Evolutionary conservation across 768 basidiomycete genomes (phyloP).

Genomic region (Hericium coralloides): DNA sequence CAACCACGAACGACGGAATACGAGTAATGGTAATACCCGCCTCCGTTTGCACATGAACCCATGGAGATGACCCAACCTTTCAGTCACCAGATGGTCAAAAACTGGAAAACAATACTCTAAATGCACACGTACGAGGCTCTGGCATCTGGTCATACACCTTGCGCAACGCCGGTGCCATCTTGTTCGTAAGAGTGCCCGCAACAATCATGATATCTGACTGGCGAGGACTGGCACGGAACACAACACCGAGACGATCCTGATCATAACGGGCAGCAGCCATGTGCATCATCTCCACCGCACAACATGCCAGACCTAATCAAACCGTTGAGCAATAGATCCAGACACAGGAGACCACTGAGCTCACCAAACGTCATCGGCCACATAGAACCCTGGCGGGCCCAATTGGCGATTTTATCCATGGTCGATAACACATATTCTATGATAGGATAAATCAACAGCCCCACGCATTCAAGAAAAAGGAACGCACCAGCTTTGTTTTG

Average conservation of each 20-base stretch:
- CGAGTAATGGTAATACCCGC: slow-evolving; percentile 96
- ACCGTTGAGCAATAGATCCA: background rate
- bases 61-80: slow-evolving; percentile 98
- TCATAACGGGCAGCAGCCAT: slow-evolving; percentile 99
- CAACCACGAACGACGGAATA: slow-evolving; percentile 98
- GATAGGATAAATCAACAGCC: background rate
- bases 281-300: slow-evolving; percentile 99
- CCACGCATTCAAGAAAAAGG: background rate
- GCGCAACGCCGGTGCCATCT: slow-evolving; percentile 97
- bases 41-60: slow-evolving; percentile 99
- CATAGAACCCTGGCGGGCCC: slow-evolving; percentile 96
- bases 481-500: slow-evolving; percentile 75
- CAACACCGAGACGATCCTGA: slow-evolving; percentile 93
- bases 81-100: background rate
- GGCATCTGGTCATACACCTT: slow-evolving; percentile 99
- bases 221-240: slow-evolving; percentile 98
- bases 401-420: slow-evolving; percentile 93
- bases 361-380: slow-evolving; percentile 98
- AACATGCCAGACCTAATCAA: slow-evolving; percentile 87
- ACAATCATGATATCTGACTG: slow-evolving; percentile 99
- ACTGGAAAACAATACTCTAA: background rate
- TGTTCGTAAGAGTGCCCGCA: slow-evolving; percentile 97
- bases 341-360: slow-evolving; percentile 4
- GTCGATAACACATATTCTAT: slow-evolving; percentile 95
- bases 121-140: slow-evolving; percentile 63